These are phyloP conservation scores for Caloboletus inedulis DNA, from an alignment of 1,284 basidiomycete species.

Conservation along the genomic window DNA sequence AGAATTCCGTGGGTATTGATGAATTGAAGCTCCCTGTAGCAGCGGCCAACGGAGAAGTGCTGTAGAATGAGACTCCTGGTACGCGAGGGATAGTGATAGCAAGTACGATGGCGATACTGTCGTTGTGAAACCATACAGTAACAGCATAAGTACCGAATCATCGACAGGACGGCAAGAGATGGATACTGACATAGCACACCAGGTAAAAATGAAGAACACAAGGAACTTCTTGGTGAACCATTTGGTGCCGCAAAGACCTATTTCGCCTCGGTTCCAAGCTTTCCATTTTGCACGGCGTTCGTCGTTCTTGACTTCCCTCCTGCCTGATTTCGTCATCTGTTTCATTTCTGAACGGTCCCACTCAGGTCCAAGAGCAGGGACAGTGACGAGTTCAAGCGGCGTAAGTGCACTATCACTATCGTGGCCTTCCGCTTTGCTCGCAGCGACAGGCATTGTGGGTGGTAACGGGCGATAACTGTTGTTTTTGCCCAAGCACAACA, in stretches of 20 bases:
- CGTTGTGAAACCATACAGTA: neutral
- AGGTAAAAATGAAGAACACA: conserved; percentile 63
- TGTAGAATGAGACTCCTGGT: conserved; percentile 65
- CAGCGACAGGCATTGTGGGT: conserved; percentile 35
- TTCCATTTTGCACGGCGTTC: conserved; percentile 56
- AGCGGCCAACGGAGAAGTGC: conserved; percentile 51
- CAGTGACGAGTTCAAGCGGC: conserved; percentile 80
- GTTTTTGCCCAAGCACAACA: neutral
- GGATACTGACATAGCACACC: conserved; percentile 59
- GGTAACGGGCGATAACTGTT: conserved; percentile 55
- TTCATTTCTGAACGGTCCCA: conserved; percentile 78
- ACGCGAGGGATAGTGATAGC: conserved; percentile 80
- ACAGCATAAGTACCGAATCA: conserved; percentile 10
- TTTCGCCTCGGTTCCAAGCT: conserved; percentile 69
- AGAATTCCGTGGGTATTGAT: conserved; percentile 60
- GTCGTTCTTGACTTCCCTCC: conserved; percentile 57
- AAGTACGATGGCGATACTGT: conserved; percentile 64
- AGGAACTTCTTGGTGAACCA: conserved; percentile 72
- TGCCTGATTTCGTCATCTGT: conserved; percentile 68
- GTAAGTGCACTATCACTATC: conserved; percentile 35
- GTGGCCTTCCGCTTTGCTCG: conserved; percentile 28
- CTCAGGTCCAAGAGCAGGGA: conserved; percentile 83
- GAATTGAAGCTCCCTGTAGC: conserved; percentile 55
- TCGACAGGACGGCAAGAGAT: neutral
- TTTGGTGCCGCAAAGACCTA: conserved; percentile 66